Conservation (phyloP, 169 alveolate genomes). For the Perkinsus marinus region DNA sequence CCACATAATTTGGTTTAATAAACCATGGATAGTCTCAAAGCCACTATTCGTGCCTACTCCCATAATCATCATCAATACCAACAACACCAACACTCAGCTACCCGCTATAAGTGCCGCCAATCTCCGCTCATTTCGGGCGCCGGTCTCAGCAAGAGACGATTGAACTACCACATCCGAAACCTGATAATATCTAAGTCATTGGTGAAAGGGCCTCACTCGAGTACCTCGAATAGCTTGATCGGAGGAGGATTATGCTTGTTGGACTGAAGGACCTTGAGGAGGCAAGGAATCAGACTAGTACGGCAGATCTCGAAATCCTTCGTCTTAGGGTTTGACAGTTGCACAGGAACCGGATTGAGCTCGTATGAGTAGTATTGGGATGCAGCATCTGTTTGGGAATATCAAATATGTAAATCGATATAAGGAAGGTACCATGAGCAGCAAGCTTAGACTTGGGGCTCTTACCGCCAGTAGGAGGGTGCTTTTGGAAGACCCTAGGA, state of each 20-base stretch:
- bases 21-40: neutral
- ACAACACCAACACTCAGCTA: neutral
- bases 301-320: slow-evolving; percentile 76
- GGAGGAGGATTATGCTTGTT: slow-evolving; percentile 75
- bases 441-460: neutral
- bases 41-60: neutral
- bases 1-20: neutral
- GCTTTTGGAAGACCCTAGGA: neutral
- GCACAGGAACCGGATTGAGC: slow-evolving; percentile 45
- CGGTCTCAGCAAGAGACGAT: neutral
- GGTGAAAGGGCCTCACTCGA: slow-evolving; percentile 56
- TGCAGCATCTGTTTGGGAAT: neutral
- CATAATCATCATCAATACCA: neutral
- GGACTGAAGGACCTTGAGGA: slow-evolving; percentile 66
- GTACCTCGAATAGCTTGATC: slow-evolving; percentile 73
- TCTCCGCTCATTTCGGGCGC: neutral
- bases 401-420: neutral
- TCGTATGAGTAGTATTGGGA: neutral
- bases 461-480: neutral
- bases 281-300: slow-evolving; percentile 80
- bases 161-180: neutral
- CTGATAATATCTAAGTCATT: slow-evolving; percentile 10
- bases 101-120: neutral
- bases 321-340: slow-evolving; percentile 75
- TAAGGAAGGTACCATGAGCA: neutral